Conservation (phyloP, 805 yeast genomes). For the Candida hispaniensis region DNA sequence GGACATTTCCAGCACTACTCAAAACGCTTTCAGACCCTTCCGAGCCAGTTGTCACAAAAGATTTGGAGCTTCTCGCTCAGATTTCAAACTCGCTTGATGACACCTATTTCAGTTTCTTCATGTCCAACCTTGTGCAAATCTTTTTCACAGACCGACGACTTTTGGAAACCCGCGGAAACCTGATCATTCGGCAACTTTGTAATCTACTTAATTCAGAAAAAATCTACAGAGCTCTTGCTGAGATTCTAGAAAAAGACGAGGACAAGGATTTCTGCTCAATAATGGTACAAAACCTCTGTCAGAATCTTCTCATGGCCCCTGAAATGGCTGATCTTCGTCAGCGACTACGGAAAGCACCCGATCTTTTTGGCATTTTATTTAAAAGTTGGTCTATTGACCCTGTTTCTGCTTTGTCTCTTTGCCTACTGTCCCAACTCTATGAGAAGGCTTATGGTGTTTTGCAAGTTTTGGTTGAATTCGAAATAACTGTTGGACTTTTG, state of each 20-base stretch:
- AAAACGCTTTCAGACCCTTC: slow-evolving; percentile 65
- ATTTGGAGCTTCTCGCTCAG: slow-evolving; percentile 59
- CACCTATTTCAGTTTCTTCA: slow-evolving; percentile 62
- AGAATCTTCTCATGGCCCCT: slow-evolving; percentile 74
- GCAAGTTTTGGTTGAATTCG: slow-evolving; percentile 70
- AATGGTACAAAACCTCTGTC: slow-evolving; percentile 79
- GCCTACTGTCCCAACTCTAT: slow-evolving; percentile 78
- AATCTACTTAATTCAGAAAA: slow-evolving; percentile 70
- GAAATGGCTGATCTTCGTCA: slow-evolving; percentile 64
- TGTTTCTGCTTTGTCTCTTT: slow-evolving; percentile 75
- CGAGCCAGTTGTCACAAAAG: slow-evolving; percentile 66
- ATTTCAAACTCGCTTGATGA: slow-evolving; percentile 64
- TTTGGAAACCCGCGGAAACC: slow-evolving; percentile 64
- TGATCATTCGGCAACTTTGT: slow-evolving; percentile 75
- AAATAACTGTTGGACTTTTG: slow-evolving; percentile 64
- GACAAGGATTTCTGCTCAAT: slow-evolving; percentile 64
- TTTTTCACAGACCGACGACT: slow-evolving; percentile 61
- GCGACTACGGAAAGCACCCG: slow-evolving; percentile 39
- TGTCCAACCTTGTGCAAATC: slow-evolving; percentile 55
- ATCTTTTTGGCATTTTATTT: slow-evolving; percentile 63
- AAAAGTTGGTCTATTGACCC: slow-evolving; percentile 88
- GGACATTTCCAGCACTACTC: slow-evolving; percentile 64
- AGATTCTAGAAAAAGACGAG: slow-evolving; percentile 49
- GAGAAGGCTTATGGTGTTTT: slow-evolving; percentile 78
- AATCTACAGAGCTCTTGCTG: slow-evolving; percentile 69